Evolutionary conservation across 1,284 basidiomycete genomes (phyloP), one percentile per base, ranked within the genome.

Genomic region (Peniophora sp.): DNA sequence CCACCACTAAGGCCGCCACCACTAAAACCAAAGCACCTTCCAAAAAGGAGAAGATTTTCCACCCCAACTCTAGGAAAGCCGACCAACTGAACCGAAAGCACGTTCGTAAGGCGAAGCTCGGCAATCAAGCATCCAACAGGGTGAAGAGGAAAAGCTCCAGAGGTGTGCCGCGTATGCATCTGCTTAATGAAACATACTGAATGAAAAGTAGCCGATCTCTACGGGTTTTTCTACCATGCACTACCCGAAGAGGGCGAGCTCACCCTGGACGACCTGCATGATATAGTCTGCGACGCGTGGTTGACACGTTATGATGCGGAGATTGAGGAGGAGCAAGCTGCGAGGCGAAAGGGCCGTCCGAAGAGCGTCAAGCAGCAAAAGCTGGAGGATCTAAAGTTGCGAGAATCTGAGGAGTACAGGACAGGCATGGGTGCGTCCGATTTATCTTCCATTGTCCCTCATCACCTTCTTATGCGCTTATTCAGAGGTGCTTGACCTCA

Each of bases 401-500:
- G 76, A 48, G 92, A 94, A 61, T 59, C 65, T 14, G 85, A 90
- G 49, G 74, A 82, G 54, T 96, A 92, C 65, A 78, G 86, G 48
- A 88, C 89, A 6, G 92, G 92, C 2, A 75, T 95, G 61, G 90
- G 92, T 92, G 85, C 73, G 25, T 22, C 36, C n/a, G 32, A 23
- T 34, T 55, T 46, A 17, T 48, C 46, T 25, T 44, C 22, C 24
- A 48, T 39, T 49, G 32, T 20, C 32, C 23, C 52, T 50, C 50
- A 45, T 52, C 19, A 41, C 38, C 38, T 8, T 8, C 52, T 55
- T 36, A 43, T 47, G 45, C 23, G 41, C 27, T 11, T 32, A 43
- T 50, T 12, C 66, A 92, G 91, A 94, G 69, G 77, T 94, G n/a
- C 79, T 83, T 16, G 91, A 95, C 65, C 72, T 95, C 43, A 92